Percentiles rank a stretch among this genome's conserved stretches.
These are phyloP conservation scores for Tuber umbilicatum DNA, from an alignment of 495 filamentous ascomycete genomes.

Conservation along the genomic window DNA sequence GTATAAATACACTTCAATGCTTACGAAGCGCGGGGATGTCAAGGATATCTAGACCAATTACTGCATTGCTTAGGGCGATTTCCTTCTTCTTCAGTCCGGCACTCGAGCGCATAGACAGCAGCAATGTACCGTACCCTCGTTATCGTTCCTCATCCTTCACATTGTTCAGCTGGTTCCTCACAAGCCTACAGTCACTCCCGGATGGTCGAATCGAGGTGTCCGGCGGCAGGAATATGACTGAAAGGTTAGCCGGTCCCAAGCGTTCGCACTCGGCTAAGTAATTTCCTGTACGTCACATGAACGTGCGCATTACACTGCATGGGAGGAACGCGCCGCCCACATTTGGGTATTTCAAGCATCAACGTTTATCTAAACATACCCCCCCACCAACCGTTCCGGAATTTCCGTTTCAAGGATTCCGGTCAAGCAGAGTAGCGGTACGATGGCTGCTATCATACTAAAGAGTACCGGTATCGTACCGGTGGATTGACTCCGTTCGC, in stretches of 20 bases:
- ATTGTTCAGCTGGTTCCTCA: background rate
- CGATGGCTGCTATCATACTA: background rate
- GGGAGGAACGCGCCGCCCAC: background rate
- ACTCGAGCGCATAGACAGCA: background rate
- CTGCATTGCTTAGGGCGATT: background rate
- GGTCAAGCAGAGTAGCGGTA: background rate
- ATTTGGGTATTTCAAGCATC: background rate
- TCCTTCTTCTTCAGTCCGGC: background rate
- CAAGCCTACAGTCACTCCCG: background rate
- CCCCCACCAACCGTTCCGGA: background rate
- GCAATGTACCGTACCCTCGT: background rate
- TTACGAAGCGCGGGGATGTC: background rate
- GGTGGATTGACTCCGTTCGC: background rate
- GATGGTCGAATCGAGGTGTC: background rate
- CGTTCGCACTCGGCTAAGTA: background rate
- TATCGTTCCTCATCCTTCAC: background rate
- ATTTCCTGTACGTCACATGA: background rate
- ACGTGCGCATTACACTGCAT: background rate
- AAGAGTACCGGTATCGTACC: background rate
- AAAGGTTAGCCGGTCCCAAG: background rate
- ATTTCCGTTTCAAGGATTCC: constrained; percentile 1
- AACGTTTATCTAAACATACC: too few relatives aligned
- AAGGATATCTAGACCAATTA: background rate
- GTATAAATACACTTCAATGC: background rate
- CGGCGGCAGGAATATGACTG: background rate